Base-by-base conservation (phyloP, 495 filamentous ascomycete genomes). In the Penicillium herquei region DNA sequence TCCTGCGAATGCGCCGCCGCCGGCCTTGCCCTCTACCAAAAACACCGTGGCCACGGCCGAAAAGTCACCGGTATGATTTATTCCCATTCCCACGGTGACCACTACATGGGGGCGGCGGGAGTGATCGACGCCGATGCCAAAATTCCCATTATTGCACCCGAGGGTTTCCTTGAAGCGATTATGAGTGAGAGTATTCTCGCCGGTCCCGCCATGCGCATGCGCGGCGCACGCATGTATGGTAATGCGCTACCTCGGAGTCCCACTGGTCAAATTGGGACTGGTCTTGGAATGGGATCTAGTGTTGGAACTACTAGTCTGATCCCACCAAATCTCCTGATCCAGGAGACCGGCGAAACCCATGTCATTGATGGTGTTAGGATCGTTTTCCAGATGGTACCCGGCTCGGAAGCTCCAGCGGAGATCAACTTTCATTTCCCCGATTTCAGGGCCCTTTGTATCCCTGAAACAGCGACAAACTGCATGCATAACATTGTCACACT, bases 31-130 rank as follows among this genome's bases (percentile, higher is more conserved):
- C 53, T 69, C 0, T 69, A 69, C 43, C 54, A 54, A 11, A 39
- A 55, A 14, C 50, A 61, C 30, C 61, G 62, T 3, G 59, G 61
- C 8, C 51, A 64, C 7, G 46, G 56, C 14, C 52, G 50, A 7
- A 44, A 30, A 12, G 54, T 69, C 30, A 66, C 52, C 0, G 66
- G 37, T 0, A 18, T 69, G 17, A 63, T 69, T 14, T 69, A 69
- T 49, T 58, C 66, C 0, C 66, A 69, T 37, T 69, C 66, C 1
- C 63, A 66, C 32, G 44, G 52, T n/a, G 66, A 69, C 35, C 66
- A 69, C 21, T 63, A 58, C 30, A 57, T 59, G 6, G 66, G 66
- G 14, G 63, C 54, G 6, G 40, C 41, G 21, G 63, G 60, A 1
- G 35, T 69, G 12, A 39, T 53, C 3, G 55, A 26, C 11, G 33